Percentiles rank a stretch among this genome's conserved stretches.
Conservation (phyloP, 2,329 filamentous ascomycete genomes). For the Dendryphion nanum region DNA sequence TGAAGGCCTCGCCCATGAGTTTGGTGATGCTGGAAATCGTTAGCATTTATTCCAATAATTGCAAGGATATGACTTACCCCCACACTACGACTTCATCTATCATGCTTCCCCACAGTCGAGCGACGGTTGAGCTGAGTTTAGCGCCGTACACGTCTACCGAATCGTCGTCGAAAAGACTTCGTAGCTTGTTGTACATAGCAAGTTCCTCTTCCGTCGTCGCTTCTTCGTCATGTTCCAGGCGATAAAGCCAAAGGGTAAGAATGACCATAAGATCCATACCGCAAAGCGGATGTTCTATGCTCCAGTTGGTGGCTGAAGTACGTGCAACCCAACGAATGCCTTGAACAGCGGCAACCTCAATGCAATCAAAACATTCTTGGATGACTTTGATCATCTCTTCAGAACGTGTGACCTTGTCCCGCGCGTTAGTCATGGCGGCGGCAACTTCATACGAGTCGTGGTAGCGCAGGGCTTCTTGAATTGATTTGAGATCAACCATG, state of each 20-base stretch:
- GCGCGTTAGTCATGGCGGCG: conserved; percentile 90
- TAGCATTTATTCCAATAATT: conserved; percentile 38
- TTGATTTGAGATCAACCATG: conserved; percentile 91
- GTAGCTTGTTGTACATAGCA: conserved; percentile 89
- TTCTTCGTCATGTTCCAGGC: conserved; percentile 98
- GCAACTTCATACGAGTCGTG: conserved; percentile 97
- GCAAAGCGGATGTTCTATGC: conserved; percentile 94
- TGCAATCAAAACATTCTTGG: conserved; percentile 94
- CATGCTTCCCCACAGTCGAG: conserved; percentile 95
- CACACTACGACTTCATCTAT: conserved; percentile 98
- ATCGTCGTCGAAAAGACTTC: conserved; percentile 87
- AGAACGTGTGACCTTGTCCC: conserved; percentile 90
- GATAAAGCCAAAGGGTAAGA: conserved; percentile 96
- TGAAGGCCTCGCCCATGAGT: conserved; percentile 97
- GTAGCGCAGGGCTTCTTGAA: conserved; percentile 94
- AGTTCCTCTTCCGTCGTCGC: conserved; percentile 79
- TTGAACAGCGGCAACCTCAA: conserved; percentile 91
- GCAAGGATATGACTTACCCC: conserved; percentile 71
- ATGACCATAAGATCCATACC: conserved; percentile 98
- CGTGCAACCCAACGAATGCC: conserved; percentile 98
- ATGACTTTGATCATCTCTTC: conserved; percentile 99
- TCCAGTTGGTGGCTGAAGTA: conserved; percentile 98
- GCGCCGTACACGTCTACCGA: conserved; percentile 76
- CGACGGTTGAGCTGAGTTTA: conserved; percentile 92
- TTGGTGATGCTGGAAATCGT: conserved; percentile 71